Evolutionary conservation across 371 early-diverging fungal species (phyloP), one percentile per base, ranked within the genome.

Genomic region (Chytridium lagenaria): DNA sequence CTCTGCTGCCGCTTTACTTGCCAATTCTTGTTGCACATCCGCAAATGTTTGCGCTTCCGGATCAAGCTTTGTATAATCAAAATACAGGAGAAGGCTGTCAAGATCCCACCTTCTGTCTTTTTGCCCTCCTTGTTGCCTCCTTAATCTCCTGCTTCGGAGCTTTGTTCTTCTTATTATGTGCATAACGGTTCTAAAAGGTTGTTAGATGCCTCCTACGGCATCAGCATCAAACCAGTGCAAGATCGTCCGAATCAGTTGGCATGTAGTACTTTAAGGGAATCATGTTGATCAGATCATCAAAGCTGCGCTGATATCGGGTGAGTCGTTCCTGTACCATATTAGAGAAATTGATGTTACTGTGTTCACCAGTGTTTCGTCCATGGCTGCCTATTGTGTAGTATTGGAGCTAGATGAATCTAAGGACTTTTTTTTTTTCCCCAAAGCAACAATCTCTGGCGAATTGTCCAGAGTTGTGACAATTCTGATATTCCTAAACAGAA

Each of bases 121-220:
- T 91, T 23, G 93, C 93, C 72, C 90, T 91, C 78, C 88, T 91
- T 61, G 90, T 85, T 36, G 86, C 87, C 61, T 91, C 91, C 81
- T 92, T 92, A 72, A 90, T 84, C 30, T 83, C 89, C 80, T 91
- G 90, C 77, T 92, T 91, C 30, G 92, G 91, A 57, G 91, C 90
- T 76, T 87, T 87, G 81, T 89, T 88, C 77, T 89, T 87, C 75
- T 90, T 91, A 77, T 91, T 92, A 69, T 91, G 88, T 80, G 84
- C 84, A 74, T 84, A 90, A 73, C 85, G 86, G 50, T 85, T 85
- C 64, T 83, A 5, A 3, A 12, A 16, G 12, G 3, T 12, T 15
- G 30, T 40, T 19, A 72, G 36, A 12, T 61, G 36, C 34, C 55
- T 33, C 22, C 34, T 31, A 0, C 23, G n/a, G 52, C 19, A 19